Evolutionary conservation across 345 rosid species (phyloP).

Genomic region (Eucalyptus melliodora): DNA sequence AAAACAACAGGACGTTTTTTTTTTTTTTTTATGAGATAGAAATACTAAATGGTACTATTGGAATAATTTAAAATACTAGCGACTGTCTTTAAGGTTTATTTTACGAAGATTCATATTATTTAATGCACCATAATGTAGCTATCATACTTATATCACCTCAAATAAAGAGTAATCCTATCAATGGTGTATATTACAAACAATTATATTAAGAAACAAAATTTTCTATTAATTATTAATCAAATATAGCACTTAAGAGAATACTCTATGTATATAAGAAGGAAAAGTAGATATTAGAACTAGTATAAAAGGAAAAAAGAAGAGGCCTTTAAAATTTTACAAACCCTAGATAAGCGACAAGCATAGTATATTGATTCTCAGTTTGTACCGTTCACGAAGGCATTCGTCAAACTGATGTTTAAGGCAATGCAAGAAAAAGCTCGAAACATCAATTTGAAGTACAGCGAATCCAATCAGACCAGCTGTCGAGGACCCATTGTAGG

Average conservation of each 20-base stretch:
- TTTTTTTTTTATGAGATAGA: background rate
- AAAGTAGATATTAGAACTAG: background rate
- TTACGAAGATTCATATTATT: background rate
- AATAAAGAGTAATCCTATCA: background rate
- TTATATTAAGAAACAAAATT: background rate
- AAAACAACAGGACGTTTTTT: background rate
- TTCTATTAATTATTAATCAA: background rate
- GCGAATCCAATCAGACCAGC: background rate
- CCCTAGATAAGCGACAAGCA: background rate
- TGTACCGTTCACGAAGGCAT: background rate
- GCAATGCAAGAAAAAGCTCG: background rate
- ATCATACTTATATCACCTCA: background rate
- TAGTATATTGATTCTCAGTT: background rate
- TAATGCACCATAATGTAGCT: too few relatives aligned
- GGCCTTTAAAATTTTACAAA: background rate
- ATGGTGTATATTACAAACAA: background rate
- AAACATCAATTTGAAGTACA: background rate
- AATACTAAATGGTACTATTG: background rate
- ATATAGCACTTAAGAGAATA: background rate
- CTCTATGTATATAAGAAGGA: background rate
- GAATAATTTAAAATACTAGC: background rate
- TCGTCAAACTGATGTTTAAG: background rate
- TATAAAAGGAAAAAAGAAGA: background rate
- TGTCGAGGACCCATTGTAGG: background rate
- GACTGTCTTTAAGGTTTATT: background rate